Conservation (phyloP, 2,329 filamentous ascomycete genomes). For the Xylaria sp. region DNA sequence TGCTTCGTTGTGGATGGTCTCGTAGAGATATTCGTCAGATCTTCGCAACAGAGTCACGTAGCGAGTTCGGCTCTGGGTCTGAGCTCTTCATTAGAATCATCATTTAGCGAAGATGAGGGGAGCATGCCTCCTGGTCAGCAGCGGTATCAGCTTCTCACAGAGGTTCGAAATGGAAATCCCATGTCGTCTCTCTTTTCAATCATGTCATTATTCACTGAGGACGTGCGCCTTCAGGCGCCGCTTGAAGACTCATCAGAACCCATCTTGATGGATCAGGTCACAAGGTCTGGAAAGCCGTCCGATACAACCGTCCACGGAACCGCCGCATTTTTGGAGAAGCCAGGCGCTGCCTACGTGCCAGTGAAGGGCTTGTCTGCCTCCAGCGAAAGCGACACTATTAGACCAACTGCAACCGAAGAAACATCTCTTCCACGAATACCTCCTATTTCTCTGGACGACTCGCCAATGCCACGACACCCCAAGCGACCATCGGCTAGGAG, state of each 20-base stretch:
- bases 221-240: slow-evolving; percentile 80
- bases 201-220: slow-evolving; percentile 95
- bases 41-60: slow-evolving; percentile 59
- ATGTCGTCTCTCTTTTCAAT: slow-evolving; percentile 99
- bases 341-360: slow-evolving; percentile 46
- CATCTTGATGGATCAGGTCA: slow-evolving; percentile 45
- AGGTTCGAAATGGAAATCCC: slow-evolving; percentile 96
- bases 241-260: slow-evolving; percentile 66
- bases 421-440: slow-evolving; percentile 71
- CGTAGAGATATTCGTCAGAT: slow-evolving; percentile 98
- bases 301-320: slow-evolving; percentile 37
- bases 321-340: slow-evolving; percentile 33
- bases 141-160: slow-evolving; percentile 92
- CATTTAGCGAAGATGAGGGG: slow-evolving; percentile 75
- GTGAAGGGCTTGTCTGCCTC: slow-evolving; percentile 37
- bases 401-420: slow-evolving; percentile 46
- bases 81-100: slow-evolving; percentile 59
- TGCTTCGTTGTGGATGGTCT: slow-evolving; percentile 96
- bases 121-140: slow-evolving; percentile 73
- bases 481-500: slow-evolving; percentile 59
- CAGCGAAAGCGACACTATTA: slow-evolving; percentile 46
- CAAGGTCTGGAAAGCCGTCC: slow-evolving; percentile 45
- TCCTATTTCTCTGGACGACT: slow-evolving; percentile 75
- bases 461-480: slow-evolving; percentile 44
- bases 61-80: slow-evolving; percentile 52